Evolutionary conservation across 805 yeast genomes (phyloP).

Genomic region (Hanseniaspora meyeri): DNA sequence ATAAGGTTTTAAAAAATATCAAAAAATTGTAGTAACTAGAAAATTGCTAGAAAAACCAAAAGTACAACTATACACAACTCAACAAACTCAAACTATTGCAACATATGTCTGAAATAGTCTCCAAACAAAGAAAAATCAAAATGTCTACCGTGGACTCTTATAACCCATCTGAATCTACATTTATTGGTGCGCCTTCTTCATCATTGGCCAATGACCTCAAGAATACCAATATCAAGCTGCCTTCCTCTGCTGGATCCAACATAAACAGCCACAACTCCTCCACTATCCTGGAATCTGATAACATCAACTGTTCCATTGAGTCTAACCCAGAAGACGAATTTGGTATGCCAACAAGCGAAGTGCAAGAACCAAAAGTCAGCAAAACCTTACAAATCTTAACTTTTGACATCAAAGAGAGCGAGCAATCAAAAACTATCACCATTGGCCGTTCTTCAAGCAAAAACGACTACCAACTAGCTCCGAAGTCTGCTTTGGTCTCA

Average conservation of each 20-base stretch:
- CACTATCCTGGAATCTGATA: slow-evolving; percentile 4
- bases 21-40: not conserved
- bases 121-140: slow-evolving; percentile 1
- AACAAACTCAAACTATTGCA: too few relatives aligned
- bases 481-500: slow-evolving; percentile 25
- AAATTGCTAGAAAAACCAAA: not conserved
- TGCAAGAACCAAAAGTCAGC: not conserved
- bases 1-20: not conserved
- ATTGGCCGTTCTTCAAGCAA: slow-evolving; percentile 25
- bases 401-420: slow-evolving; percentile 17
- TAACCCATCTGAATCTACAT: not conserved
- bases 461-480: slow-evolving; percentile 24
- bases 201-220: not conserved
- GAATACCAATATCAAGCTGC: not conserved
- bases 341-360: slow-evolving; percentile 9
- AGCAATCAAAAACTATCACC: slow-evolving; percentile 11
- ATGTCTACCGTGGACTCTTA: not conserved
- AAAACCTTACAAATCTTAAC: slow-evolving; percentile 12
- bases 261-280: not conserved
- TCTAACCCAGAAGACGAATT: slow-evolving; percentile 9
- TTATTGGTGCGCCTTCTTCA: not conserved
- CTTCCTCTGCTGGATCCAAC: not conserved
- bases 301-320: not conserved
- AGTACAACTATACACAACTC: too few relatives aligned
- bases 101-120: not conserved